Conservation (phyloP, 495 filamentous ascomycete genomes). For the Xylaria sp. region DNA sequence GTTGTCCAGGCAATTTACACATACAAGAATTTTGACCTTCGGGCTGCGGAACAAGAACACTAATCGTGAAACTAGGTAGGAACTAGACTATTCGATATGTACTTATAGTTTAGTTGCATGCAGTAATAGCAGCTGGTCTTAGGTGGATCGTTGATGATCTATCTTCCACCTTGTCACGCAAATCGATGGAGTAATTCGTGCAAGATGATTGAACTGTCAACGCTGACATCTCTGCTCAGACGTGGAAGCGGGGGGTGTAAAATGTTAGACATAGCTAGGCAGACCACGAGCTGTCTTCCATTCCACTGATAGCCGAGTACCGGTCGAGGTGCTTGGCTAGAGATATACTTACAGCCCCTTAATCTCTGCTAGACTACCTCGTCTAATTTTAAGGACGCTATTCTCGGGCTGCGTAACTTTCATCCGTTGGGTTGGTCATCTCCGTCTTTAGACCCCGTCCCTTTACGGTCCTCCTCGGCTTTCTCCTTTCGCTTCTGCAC, state of each 20-base stretch:
- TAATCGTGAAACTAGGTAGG: not conserved
- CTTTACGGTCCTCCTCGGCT: constrained; percentile 63
- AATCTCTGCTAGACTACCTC: constrained; percentile 19
- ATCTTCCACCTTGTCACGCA: not conserved
- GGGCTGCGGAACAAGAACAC: not conserved
- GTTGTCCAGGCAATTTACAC: not conserved
- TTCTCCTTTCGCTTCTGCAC: constrained; percentile 92
- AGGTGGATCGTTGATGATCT: not conserved
- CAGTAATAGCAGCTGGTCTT: not conserved
- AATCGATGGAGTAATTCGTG: not conserved
- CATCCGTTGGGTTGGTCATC: constrained; percentile 43
- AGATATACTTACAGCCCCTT: constrained; percentile 23
- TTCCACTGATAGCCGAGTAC: not conserved
- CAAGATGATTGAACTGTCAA: not conserved
- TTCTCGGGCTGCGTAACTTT: constrained; percentile 21
- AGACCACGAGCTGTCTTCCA: not conserved
- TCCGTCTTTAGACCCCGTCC: constrained; percentile 42
- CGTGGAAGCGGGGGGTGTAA: not conserved
- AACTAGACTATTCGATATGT: not conserved
- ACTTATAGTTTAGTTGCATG: not conserved
- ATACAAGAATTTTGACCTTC: not conserved
- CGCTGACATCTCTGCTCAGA: not conserved
- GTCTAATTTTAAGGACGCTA: constrained; percentile 12
- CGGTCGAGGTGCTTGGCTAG: constrained; percentile 6
- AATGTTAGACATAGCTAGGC: not conserved